These are phyloP conservation scores for Nephelium lappaceum DNA, from an alignment of 345 rosid species.

Conservation along the genomic window DNA sequence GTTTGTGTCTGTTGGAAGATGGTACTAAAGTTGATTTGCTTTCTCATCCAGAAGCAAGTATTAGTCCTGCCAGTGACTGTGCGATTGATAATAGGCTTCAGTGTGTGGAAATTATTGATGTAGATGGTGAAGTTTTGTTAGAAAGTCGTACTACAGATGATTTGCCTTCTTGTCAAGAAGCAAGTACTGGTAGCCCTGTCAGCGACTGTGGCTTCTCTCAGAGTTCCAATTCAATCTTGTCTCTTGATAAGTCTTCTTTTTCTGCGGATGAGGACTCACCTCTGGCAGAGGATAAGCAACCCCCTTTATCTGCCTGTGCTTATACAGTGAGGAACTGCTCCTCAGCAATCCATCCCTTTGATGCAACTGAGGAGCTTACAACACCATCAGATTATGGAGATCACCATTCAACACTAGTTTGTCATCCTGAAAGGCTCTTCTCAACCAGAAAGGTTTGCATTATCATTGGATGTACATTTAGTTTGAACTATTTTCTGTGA, in stretches of 20 bases:
- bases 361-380: conserved; percentile 23
- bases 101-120: conserved; percentile 21
- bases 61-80: conserved; percentile 28
- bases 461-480: not conserved
- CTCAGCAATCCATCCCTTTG: conserved; percentile 19
- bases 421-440: conserved; percentile 57
- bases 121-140: conserved; percentile 16
- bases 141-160: conserved; percentile 37
- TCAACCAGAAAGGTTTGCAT: conserved; percentile 67
- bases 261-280: conserved; percentile 28
- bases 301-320: conserved; percentile 20
- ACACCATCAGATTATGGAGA: conserved; percentile 22
- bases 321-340: conserved; percentile 30
- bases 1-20: conserved; percentile 30
- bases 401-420: conserved; percentile 33
- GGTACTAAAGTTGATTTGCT: conserved; percentile 31
- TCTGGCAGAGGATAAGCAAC: conserved; percentile 29
- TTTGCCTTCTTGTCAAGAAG: conserved; percentile 30
- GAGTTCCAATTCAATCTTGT: conserved; percentile 23
- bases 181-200: conserved; percentile 29
- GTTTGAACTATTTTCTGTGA: not conserved
- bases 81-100: conserved; percentile 11
- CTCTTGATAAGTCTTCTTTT: conserved; percentile 23
- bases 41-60: conserved; percentile 28
- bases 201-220: conserved; percentile 21